Evolutionary conservation across 78 protist species (phyloP), one percentile per base, ranked within the genome.

Genomic region (Tieghemostelium lacteum): DNA sequence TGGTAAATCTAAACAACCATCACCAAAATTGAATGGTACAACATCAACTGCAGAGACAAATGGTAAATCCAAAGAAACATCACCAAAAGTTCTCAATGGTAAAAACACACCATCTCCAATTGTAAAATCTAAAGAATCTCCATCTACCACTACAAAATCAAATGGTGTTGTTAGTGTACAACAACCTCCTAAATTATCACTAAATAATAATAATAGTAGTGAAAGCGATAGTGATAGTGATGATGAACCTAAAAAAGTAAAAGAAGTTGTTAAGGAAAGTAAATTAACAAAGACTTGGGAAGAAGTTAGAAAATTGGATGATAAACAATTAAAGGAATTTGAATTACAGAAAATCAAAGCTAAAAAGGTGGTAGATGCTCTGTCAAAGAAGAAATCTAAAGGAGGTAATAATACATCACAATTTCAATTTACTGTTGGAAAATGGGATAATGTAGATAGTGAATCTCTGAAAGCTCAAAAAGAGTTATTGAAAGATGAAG

Each of bases 401-500:
- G 73, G 20, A 42, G 39, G 8, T 66, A n/a, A n/a, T n/a, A n/a
- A n/a, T n/a, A n/a, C n/a, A n/a, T n/a, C n/a, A n/a, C n/a, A n/a
- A n/a, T n/a, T n/a, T 57, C 22, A 37, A 17, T 45, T 60, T 6
- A 54, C 28, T 20, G 75, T 78, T 66, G 88, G 61, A 8, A 34
- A 69, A 63, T 70, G 87, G 80, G 85, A 87, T 64, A 14, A 26
- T 52, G 73, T 40, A 22, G 54, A 70, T 29, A 42, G 28, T 24
- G 93, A 88, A 31, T 45, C n/a, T 36, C 19, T 33, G n/a, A 54
- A 73, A 29, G 74, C 66, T 28, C 42, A 58, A 66, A 61, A 63
- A 37, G 75, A 75, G 54, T 28, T 83, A 28, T 36, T 83, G 20
- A 60, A 60, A 19, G 91, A 83, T 40, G 80, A 66, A 49, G 40